A percentile compares a stretch with the other conserved stretches of the same genome.
These are phyloP conservation scores for Strobilomyces dryophilus DNA, from an alignment of 768 basidiomycete genomes.

Conservation along the genomic window DNA sequence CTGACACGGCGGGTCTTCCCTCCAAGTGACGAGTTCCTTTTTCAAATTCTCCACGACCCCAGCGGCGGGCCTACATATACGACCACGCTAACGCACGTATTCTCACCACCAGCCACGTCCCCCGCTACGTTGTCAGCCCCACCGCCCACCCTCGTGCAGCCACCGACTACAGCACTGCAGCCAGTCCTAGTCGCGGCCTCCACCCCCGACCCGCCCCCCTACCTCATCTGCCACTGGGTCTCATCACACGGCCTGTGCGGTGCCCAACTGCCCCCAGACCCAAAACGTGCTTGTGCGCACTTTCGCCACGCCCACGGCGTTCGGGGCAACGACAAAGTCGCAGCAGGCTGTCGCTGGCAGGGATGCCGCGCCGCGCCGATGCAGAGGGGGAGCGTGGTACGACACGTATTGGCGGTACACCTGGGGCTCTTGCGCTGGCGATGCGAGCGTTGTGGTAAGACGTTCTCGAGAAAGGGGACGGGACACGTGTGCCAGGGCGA, in stretches of 20 bases:
- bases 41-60: conserved; percentile 2
- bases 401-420: conserved; percentile 19
- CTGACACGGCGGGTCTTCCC: neutral
- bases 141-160: neutral
- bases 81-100: too few relatives aligned
- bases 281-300: conserved; percentile 8
- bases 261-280: neutral
- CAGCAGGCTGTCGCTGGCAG: conserved; percentile 8
- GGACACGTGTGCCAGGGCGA: conserved; percentile 6
- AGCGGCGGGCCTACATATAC: neutral
- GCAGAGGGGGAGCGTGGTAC: conserved; percentile 19
- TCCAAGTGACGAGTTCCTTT: conserved; percentile 16
- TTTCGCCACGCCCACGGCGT: conserved; percentile 14
- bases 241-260: conserved; percentile 6
- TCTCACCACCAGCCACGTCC: neutral
- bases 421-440: conserved; percentile 14
- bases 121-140: neutral
- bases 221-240: conserved; percentile 14
- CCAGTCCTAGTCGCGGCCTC: neutral
- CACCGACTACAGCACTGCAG: neutral
- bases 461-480: conserved; percentile 19
- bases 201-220: neutral
- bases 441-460: conserved; percentile 10
- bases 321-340: conserved; percentile 18
- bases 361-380: conserved; percentile 13